Evolutionary conservation across 2,329 filamentous ascomycete species (phyloP), one percentile per base, ranked within the genome.

Genomic region (Cladorrhinum sp.): DNA sequence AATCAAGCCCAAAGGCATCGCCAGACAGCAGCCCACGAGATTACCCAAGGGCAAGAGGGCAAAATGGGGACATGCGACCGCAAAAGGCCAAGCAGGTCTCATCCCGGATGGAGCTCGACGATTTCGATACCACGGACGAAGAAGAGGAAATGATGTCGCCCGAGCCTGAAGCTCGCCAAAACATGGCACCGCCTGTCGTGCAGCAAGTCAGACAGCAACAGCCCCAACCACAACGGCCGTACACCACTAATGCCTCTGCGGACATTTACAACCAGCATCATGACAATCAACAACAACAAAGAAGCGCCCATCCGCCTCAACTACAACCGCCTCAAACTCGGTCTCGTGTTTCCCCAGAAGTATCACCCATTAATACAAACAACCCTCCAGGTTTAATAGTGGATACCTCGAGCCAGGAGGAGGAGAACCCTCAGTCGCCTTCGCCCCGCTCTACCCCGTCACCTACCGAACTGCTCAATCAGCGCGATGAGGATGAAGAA

Each of bases 361-460:
- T 21, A 21, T 46, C 42, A 18, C 42, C 42, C 3, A 21, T 21
- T 62, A 67, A 66, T 59, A 56, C 57, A 7, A 73, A 75, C 72
- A 81, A 85, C 52, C 86, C 85, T 24, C 89, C 89, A 3, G 84
- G 84, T 30, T 82, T 94, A 36, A 83, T 89, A 67, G 82, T 83
- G 21, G 89, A 92, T 72, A 86, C 82, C 5, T 91, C 88, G 10
- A 90, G 88, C 65, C 86, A 89, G 68, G 87, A 89, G 55, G 68
- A 73, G 51, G 86, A 83, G 62, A 46, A 46, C n/a, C 33, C 33
- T 36, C 79, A 80, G 57, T 85, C 85, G 23, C 26, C 54, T 23
- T 89, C 86, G 8, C 80, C 82, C 2, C 76, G 82, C 26, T 87
- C 85, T 2, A 87, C 88, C 20, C 84, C 86, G 3, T 88, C 86